Percentiles rank a stretch among this genome's conserved stretches.
Evolutionary conservation across 2,329 filamentous ascomycete species (phyloP).

Genomic region (Neoarthrinium moseri): DNA sequence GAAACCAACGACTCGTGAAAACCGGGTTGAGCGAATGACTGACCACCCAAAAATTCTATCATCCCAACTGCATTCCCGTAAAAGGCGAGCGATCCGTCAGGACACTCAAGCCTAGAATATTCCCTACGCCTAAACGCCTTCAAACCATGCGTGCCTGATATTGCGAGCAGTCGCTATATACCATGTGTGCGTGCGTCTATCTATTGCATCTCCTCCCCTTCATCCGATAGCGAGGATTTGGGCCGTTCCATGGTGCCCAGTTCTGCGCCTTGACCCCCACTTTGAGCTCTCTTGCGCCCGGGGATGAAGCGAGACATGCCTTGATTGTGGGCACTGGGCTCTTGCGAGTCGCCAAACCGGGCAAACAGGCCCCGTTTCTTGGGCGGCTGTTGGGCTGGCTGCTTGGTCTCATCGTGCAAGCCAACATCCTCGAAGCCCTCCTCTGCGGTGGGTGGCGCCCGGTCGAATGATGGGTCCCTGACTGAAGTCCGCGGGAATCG

Average conservation of each 20-base stretch:
- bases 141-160: no score
- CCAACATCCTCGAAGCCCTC: slow-evolving; percentile 90
- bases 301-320: slow-evolving; percentile 32
- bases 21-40: slow-evolving; percentile 2
- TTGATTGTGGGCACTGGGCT: slow-evolving; percentile 19
- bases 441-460: slow-evolving; percentile 66
- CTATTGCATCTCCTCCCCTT: slow-evolving; percentile 25
- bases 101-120: no score
- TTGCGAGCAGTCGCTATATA: no score
- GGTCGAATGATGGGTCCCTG: slow-evolving; percentile 55
- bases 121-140: background rate
- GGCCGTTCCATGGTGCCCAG: slow-evolving; percentile 28
- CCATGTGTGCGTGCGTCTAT: no score
- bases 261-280: slow-evolving; percentile 28
- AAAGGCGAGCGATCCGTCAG: no score
- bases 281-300: slow-evolving; percentile 31
- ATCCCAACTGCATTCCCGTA: no score
- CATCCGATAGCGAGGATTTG: slow-evolving; percentile 24
- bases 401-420: slow-evolving; percentile 72
- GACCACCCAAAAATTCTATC: background rate
- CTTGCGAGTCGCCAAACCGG: slow-evolving; percentile 66
- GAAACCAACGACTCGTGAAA: no score
- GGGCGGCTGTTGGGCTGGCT: slow-evolving; percentile 38
- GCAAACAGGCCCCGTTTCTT: slow-evolving; percentile 82
- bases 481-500: slow-evolving; percentile 62